A percentile compares a stretch with the other conserved stretches of the same genome.
phyloP scores from a whole-genome alignment of 257 asterid genomes.

The Catharanthus roseus region DNA sequence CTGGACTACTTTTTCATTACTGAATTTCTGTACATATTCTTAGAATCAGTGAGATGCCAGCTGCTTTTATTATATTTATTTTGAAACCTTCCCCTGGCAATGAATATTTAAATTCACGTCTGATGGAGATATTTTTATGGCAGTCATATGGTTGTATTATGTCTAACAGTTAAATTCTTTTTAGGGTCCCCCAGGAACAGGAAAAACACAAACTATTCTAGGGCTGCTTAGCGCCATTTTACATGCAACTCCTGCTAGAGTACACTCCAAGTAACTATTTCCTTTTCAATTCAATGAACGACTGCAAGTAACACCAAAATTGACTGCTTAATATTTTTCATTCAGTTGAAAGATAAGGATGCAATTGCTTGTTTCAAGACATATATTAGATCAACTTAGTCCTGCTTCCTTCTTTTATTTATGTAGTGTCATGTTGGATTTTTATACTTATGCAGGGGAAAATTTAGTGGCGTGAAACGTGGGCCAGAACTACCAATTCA shows the following conservation, averaged over 20 bases:
- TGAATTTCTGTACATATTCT: neutral
- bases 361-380: neutral
- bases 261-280: slow-evolving; percentile 55
- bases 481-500: slow-evolving; percentile 59
- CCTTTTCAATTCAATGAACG: slow-evolving; percentile 4
- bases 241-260: slow-evolving; percentile 97
- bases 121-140: neutral
- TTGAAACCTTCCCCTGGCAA: neutral
- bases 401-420: neutral
- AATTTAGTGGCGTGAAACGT: slow-evolving; percentile 37
- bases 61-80: neutral
- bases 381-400: neutral
- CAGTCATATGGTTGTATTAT: slow-evolving; percentile 12
- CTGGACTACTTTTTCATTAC: neutral
- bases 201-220: slow-evolving; percentile 97
- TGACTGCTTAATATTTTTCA: neutral
- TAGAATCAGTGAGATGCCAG: neutral
- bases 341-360: neutral
- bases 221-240: slow-evolving; percentile 91
- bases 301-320: neutral
- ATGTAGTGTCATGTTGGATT: neutral
- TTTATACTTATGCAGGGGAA: slow-evolving; percentile 46
- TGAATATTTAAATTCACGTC: neutral
- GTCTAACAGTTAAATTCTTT: slow-evolving; percentile 34
- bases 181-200: slow-evolving; percentile 99